Evolutionary conservation across 73 alveolate genomes (phyloP), one percentile per base, ranked within the genome.

Genomic region (Durusdinium trenchii): DNA sequence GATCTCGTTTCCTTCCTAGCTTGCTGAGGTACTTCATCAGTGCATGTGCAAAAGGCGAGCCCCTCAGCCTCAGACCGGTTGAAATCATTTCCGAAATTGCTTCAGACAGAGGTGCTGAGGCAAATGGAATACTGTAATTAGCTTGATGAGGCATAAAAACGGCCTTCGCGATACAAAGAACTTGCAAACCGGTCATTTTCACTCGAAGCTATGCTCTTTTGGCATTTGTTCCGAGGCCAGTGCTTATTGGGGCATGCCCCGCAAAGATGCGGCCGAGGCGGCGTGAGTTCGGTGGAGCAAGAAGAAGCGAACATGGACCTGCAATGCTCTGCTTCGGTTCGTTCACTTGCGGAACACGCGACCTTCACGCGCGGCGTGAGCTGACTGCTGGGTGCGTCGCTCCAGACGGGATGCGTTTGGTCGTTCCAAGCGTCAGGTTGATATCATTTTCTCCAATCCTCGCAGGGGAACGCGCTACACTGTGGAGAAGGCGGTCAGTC

Each of bases 381-480:
- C 30, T 60, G 73, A 60, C 73, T 2, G 73, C 73, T 23, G 73
- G 30, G 30, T 23, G 73, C n/a, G 30, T 23, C n/a, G n/a, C 0
- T 1, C 42, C 45, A 30, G 42, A 67, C 32, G 18, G n/a, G 43
- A 67, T 26, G 81, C 42, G 10, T 67, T 14, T 32, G 81, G 45
- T n/a, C 6, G 36, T 14, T 28, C n/a, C 81, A 32, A 18, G 57
- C 45, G 42, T 35, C 50, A 91, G 98, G 98, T 91, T 51, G 98
- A 91, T 54, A 69, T 91, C 78, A 91, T 91, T 36, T 91, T 91
- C 90, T 47, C 52, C 98, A 91, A 91, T 48, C 98, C 98, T 54
- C 98, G 98, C 47, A 51, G 98, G 38, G 98, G 98, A 69, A 91
- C 98, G 36, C 71, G 98, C 20, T 91, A 91, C 89, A 91, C 98